Evolutionary conservation across 1,284 basidiomycete species (phyloP), one percentile per base, ranked within the genome.

Genomic region (Ceratobasidium sp.): DNA sequence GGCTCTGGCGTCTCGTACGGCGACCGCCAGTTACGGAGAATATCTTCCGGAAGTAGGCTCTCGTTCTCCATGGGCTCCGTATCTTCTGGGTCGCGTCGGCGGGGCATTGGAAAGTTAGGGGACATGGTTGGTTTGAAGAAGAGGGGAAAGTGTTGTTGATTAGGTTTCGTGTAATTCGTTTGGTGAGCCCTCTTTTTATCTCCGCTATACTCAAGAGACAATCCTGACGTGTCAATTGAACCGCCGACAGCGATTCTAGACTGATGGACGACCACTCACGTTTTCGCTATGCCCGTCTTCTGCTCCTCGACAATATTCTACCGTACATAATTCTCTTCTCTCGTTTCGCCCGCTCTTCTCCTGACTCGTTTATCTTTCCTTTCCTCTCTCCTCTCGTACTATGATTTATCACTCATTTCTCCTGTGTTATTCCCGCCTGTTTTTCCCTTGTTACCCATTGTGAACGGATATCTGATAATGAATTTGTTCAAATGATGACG

Each of bases 1-100:
- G 96, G 95, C 0, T 95, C 94, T 74, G 97, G 97, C 45, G 95
- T 99, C 48, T 96, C 94, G 79, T 99, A 98, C 81, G 98, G 97
- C 14, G 97, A 99, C 82, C 89, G 97, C 72, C 93, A 95, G 15
- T 85, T 98, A 53, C 89, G 95, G 73, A 88, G 95, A 79, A 94
- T 96, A 48, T 93, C 91, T 78, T 93, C 92, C 81, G 92, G 75
- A 7, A 78, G 76, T 33, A 73, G 79, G 29, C 65, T 78, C 27
- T 77, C 77, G 36, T 77, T 78, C 50, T 75, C 74, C 29, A 79
- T 78, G 54, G 66, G 73, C 27, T 72, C 69, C 8, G 69, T 72
- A 19, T 72, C 57, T 9, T 57, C 72, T 60, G 31, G 56, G 62
- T 41, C 48, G 79, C 77, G 76, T 63, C 79, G 79, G 17, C 67